phyloP scores from a whole-genome alignment of 768 basidiomycete genomes.

The Phylloporus sp. region DNA sequence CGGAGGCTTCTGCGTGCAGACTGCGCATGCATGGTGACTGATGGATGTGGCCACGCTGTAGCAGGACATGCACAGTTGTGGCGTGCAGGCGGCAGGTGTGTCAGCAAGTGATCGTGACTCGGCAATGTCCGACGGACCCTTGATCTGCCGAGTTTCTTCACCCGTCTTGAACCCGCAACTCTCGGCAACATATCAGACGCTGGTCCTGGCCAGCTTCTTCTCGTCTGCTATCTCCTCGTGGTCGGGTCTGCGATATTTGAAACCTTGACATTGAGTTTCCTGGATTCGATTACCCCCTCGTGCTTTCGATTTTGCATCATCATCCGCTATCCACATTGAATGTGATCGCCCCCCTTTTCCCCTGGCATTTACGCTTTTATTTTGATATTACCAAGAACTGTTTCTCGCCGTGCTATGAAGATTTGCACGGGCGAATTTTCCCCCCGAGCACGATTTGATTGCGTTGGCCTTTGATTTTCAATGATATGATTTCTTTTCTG shows the following conservation, averaged over 20 bases:
- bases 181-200: constrained; percentile 7
- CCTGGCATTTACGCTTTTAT: constrained; percentile 1
- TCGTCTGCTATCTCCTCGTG: constrained; percentile 20
- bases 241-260: constrained; percentile 4
- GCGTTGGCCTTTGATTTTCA: constrained; percentile 1
- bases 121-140: constrained; percentile 21
- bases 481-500: constrained; percentile 6
- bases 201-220: constrained; percentile 11
- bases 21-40: constrained; percentile 27
- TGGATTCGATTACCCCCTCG: constrained; percentile 4
- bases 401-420: constrained; percentile 4
- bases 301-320: constrained; percentile 7
- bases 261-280: constrained; percentile 9
- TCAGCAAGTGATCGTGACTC: constrained; percentile 16
- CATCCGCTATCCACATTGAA: constrained; percentile 5
- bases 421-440: constrained; percentile 3
- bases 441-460: constrained; percentile 6
- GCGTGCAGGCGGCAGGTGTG: constrained; percentile 17
- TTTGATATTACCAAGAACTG: constrained; percentile 4
- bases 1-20: constrained; percentile 23
- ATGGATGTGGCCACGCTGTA: constrained; percentile 23
- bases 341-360: constrained; percentile 4
- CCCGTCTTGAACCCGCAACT: constrained; percentile 21
- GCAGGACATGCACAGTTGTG: constrained; percentile 23
- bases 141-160: constrained; percentile 13